Evolutionary conservation across 192 early-diverging fungal species (phyloP).

Genomic region (Obelidium mucronatum): DNA sequence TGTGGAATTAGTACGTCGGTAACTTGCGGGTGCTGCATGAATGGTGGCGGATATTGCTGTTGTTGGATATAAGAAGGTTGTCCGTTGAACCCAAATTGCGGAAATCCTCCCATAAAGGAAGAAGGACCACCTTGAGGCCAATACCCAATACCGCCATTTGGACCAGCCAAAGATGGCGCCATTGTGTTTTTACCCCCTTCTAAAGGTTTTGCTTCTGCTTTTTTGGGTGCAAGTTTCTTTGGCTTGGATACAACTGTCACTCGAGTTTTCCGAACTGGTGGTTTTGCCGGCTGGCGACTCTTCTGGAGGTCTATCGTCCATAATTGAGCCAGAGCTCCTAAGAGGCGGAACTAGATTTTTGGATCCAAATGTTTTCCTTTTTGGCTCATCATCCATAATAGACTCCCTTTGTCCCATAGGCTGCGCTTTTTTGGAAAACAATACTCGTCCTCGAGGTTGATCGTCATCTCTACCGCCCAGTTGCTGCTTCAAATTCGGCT

Average conservation of each 20-base stretch:
- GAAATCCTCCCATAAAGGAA: background rate
- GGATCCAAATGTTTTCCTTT: background rate
- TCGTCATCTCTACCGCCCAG: background rate
- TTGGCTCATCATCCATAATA: slow-evolving; percentile 25
- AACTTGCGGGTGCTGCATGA: background rate
- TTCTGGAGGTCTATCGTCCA: background rate
- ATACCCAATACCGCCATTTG: too few relatives aligned
- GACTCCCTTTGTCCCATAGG: background rate
- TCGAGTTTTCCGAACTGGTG: slow-evolving; percentile 6
- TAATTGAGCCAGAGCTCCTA: slow-evolving; percentile 13
- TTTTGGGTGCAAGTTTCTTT: background rate
- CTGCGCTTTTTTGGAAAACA: background rate
- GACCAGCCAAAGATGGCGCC: too few relatives aligned
- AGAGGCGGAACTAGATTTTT: background rate
- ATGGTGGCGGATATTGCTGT: too few relatives aligned
- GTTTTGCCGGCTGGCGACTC: background rate
- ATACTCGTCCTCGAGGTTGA: background rate
- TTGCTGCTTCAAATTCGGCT: background rate
- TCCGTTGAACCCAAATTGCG: background rate
- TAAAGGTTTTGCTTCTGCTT: background rate
- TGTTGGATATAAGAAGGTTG: too few relatives aligned
- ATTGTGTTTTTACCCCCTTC: too few relatives aligned
- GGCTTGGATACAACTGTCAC: slow-evolving; percentile 21
- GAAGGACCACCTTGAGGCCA: too few relatives aligned
- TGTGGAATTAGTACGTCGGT: background rate